Evolutionary conservation across 441 rosid genomes (phyloP).

Genomic region (Brassica balearica): DNA sequence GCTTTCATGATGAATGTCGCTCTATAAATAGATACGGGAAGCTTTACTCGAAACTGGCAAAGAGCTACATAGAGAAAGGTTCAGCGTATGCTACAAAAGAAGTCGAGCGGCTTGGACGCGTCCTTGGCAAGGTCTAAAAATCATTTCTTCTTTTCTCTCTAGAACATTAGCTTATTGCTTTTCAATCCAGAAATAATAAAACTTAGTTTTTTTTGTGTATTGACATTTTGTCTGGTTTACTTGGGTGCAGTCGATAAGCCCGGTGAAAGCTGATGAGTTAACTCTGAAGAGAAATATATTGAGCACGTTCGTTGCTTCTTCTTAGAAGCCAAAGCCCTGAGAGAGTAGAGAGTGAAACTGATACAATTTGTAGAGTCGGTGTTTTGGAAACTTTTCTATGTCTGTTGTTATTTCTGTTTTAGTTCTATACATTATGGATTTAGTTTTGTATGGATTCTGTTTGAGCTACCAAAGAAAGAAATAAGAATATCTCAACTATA

Average conservation of each 20-base stretch:
- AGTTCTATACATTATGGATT: no score
- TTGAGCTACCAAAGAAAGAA: no score
- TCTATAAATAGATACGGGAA: slow-evolving; percentile 61
- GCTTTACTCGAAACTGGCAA: slow-evolving; percentile 77
- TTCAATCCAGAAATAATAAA: background rate
- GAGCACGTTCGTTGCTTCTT: slow-evolving; percentile 61
- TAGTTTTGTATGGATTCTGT: no score
- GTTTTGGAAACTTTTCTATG: no score
- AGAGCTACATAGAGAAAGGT: slow-evolving; percentile 78
- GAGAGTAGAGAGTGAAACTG: slow-evolving; percentile 3
- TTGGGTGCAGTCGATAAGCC: slow-evolving; percentile 76
- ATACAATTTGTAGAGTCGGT: background rate
- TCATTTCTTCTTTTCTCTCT: background rate
- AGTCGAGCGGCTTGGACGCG: slow-evolving; percentile 77
- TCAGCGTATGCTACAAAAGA: slow-evolving; percentile 77
- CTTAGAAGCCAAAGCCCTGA: slow-evolving; percentile 24
- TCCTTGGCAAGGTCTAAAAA: slow-evolving; percentile 74
- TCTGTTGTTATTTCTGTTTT: no score
- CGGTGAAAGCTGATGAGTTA: slow-evolving; percentile 88
- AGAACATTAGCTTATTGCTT: background rate
- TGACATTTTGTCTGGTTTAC: background rate
- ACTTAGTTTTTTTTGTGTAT: background rate
- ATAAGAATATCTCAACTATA: no score
- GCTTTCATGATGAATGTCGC: slow-evolving; percentile 8
- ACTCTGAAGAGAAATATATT: slow-evolving; percentile 84